Evolutionary conservation across 192 early-diverging fungal species (phyloP), one percentile per base, ranked within the genome.

Genomic region (Linnemannia schmuckeri): DNA sequence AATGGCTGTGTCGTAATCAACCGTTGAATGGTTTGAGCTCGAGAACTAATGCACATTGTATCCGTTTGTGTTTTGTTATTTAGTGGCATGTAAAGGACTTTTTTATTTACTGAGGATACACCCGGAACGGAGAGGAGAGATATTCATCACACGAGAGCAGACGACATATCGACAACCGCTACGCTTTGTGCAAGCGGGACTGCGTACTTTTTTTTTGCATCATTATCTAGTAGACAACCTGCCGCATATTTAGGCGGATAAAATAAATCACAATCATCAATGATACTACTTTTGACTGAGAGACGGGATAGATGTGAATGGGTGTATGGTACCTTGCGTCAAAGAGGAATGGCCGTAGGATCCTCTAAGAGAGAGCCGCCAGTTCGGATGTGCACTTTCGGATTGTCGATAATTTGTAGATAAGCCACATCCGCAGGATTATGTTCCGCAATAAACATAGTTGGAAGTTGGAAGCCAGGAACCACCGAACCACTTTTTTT

Each of bases 41-140:
- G 38, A 13, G 33, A 66, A 33, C 61, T 66, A 66, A 66, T 12
- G 30, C 30, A 8, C 30, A 9, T n/a, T 33, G 69, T 75, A 10
- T 24, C 6, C 37, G 22, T 4, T 52, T 63, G 30, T 38, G 10
- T 24, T 54, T 49, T 57, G 13, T 24, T 35, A 61, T 24, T 42
- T 77, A 83, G 81, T 77, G 81, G 81, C 52, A 83, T 83, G 81
- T 83, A 83, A 83, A 74, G 47, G 20, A 76, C 20, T 55, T 9
- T 1, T 18, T 70, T 3, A 66, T 33, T 33, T 35, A 3, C 61
- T 66, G 61, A 24, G 30, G 4, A 33, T 2, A 33, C 61, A 66
- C 57, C 33, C 33, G 61, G 61, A 66, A 12, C 61, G 12, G 30
- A 66, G 30, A 35, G n/a, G 12, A 66, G 27, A 12, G n/a, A 33